Evolutionary conservation across 164 flowering plant species (phyloP).

Genomic region (Liriodendron chinense): DNA sequence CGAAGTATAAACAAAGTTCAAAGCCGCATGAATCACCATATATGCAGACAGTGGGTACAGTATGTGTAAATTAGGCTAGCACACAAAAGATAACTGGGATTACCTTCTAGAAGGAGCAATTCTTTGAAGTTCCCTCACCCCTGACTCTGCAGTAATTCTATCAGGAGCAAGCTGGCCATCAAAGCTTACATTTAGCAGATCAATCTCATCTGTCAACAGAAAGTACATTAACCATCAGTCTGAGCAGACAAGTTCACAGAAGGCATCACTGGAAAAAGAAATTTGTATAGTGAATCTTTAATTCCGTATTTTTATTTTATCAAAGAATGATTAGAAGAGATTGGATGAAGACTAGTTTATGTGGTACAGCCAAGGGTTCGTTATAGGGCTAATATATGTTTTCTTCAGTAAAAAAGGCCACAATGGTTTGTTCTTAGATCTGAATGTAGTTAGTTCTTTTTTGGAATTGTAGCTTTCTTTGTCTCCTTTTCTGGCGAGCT

Average conservation of each 20-base stretch:
- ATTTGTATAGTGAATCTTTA: too few relatives aligned
- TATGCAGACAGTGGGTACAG: not conserved
- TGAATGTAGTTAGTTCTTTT: too few relatives aligned
- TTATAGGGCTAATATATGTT: too few relatives aligned
- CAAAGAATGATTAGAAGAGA: too few relatives aligned
- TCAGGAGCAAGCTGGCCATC: conserved; percentile 91
- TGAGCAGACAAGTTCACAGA: not conserved
- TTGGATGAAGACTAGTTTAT: too few relatives aligned
- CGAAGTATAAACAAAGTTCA: not conserved
- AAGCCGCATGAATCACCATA: not conserved
- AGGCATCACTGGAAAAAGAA: too few relatives aligned
- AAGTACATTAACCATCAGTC: conserved; percentile 6
- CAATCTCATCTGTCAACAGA: conserved; percentile 68
- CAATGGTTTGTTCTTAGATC: too few relatives aligned
- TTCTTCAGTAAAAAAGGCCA: too few relatives aligned
- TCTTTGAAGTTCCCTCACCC: conserved; percentile 67
- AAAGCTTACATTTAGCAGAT: conserved; percentile 95
- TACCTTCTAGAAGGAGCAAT: conserved; percentile 82
- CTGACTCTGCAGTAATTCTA: conserved; percentile 81
- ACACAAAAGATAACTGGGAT: not conserved
- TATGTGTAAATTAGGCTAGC: not conserved
- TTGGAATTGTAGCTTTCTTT: too few relatives aligned
- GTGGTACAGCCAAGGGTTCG: too few relatives aligned
- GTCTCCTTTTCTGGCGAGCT: too few relatives aligned
- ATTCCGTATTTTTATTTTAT: too few relatives aligned